A percentile compares a stretch with the other conserved stretches of the same genome.
Evolutionary conservation across 169 alveolate species (phyloP).

Genomic region (Cryptosporidium bovis): DNA sequence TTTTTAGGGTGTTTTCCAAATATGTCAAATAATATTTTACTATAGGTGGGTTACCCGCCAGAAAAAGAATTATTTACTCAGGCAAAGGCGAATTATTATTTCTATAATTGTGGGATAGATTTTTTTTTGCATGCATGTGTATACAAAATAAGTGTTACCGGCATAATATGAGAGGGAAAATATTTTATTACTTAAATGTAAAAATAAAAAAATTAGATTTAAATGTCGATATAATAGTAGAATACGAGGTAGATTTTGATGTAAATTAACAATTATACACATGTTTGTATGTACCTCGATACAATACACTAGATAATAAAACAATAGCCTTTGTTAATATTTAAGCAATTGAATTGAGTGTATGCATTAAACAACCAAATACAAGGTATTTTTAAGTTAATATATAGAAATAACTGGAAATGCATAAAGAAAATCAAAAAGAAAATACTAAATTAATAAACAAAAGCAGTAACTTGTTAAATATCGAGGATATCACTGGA

Average conservation of each 20-base stretch:
- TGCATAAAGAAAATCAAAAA: background rate
- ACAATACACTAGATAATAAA: conserved; percentile 12
- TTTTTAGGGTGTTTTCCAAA: no score
- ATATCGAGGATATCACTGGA: conserved; percentile 14
- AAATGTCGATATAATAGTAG: background rate
- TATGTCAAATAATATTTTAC: no score
- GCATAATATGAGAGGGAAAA: conserved; percentile 7
- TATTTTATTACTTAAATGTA: background rate
- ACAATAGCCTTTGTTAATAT: background rate
- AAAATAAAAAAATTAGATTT: background rate
- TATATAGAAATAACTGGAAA: background rate
- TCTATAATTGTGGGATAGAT: background rate
- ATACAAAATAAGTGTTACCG: conserved; percentile 20
- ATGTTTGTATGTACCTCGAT: background rate
- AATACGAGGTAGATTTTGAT: background rate
- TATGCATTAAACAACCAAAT: no score
- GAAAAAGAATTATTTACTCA: no score
- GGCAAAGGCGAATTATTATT: background rate
- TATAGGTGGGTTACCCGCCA: no score
- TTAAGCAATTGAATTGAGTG: background rate
- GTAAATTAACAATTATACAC: background rate
- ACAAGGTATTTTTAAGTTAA: no score
- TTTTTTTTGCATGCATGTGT: conserved; percentile 50
- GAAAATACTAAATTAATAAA: background rate
- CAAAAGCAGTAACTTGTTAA: conserved; percentile 2